Conservation (phyloP, 2,329 filamentous ascomycete genomes). For the Aspergillus viridinutans region DNA sequence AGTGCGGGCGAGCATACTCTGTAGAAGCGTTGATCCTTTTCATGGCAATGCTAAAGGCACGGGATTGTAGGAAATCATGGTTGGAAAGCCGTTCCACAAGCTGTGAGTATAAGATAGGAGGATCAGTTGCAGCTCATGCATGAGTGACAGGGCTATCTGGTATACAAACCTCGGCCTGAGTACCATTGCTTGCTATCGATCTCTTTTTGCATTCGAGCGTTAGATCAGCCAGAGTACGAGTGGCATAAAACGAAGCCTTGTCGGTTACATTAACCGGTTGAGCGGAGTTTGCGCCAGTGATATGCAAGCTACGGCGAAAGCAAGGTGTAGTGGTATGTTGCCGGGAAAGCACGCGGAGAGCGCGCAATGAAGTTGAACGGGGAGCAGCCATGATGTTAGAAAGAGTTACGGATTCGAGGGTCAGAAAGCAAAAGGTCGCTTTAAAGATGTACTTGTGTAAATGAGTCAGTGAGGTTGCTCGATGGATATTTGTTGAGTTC, state of each 20-base stretch:
- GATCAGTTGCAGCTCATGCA: constrained; percentile 1
- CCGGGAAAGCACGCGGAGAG: constrained; percentile 41
- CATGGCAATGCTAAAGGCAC: constrained; percentile 54
- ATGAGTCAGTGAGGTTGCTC: neutral
- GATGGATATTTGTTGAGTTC: neutral
- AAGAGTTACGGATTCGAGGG: neutral
- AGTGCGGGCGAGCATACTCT: constrained; percentile 27
- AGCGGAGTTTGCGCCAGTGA: constrained; percentile 57
- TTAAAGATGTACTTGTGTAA: neutral
- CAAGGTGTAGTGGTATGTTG: constrained; percentile 30
- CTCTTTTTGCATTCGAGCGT: constrained; percentile 49
- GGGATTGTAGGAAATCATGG: constrained; percentile 50
- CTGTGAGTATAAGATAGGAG: constrained; percentile 22
- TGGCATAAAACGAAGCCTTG: constrained; percentile 48
- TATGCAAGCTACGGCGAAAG: constrained; percentile 51
- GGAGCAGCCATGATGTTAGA: constrained; percentile 39
- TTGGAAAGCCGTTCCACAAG: constrained; percentile 51
- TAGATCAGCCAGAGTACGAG: constrained; percentile 49
- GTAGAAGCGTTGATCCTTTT: constrained; percentile 42
- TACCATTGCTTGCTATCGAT: constrained; percentile 44
- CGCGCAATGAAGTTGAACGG: constrained; percentile 43
- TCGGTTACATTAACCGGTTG: constrained; percentile 48
- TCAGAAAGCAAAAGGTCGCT: neutral
- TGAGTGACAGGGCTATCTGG: constrained; percentile 1
- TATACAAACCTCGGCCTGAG: constrained; percentile 46